Percentiles rank a stretch among this genome's conserved stretches.
phyloP scores from a whole-genome alignment of 441 rosid species.

The Geranium incanum region DNA sequence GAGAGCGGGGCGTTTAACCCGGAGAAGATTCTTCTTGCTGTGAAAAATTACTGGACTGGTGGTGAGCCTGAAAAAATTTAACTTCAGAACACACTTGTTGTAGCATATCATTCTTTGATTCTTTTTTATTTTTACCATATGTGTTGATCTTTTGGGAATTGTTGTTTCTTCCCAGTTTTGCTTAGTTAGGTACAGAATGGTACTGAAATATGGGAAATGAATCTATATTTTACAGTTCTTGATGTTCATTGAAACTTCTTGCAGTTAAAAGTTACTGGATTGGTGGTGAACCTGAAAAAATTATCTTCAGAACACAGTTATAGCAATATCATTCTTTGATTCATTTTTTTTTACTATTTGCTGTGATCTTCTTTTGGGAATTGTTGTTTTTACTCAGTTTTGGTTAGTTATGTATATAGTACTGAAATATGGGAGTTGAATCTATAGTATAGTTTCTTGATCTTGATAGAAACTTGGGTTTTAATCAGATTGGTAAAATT shows the following conservation, averaged over 20 bases:
- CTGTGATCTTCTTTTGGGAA: background rate
- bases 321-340: background rate
- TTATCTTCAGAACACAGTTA: background rate
- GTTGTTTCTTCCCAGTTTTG: background rate
- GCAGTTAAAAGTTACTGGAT: background rate
- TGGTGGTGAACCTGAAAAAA: background rate
- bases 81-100: background rate
- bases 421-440: background rate
- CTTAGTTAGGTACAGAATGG: background rate
- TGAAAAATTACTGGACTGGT: background rate
- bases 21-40: slow-evolving; percentile 1
- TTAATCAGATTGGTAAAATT: no score
- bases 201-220: no score
- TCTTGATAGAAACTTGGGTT: background rate
- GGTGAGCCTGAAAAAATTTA: background rate
- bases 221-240: no score
- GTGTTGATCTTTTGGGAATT: background rate
- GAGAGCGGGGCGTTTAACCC: slow-evolving; percentile 4
- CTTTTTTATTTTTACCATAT: background rate
- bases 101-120: background rate
- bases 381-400: background rate
- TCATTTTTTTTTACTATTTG: background rate
- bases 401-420: background rate
- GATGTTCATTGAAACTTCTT: background rate
- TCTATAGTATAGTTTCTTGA: background rate